Base-by-base conservation (phyloP, 2,329 filamentous ascomycete genomes). In the Aspergillus sergii region DNA sequence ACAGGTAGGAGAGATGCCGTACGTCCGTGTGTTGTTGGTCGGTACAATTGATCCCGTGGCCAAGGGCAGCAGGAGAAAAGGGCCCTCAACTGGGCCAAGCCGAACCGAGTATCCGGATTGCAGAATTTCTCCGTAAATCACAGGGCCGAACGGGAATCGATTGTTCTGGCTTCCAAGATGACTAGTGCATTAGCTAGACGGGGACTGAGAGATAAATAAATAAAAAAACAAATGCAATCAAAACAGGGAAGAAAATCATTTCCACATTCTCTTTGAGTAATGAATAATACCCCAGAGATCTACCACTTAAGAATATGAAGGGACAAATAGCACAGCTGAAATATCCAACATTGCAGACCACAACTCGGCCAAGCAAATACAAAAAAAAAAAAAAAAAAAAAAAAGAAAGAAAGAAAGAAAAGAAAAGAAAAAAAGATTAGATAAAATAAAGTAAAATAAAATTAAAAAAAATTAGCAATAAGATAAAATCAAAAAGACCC, bases 41-140 rank as follows among this genome's bases (percentile, higher is more conserved):
- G 64, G 60, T 45, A 59, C 54, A 65, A 61, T 63, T 64, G 62
- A 59, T 64, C 63, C 64, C 64, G 64, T 62, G 62, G 54, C 28
- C 36, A 43, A 54, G 28, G 39, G 39, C 19, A 41, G 19, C 16
- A 41, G 8, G 16, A 21, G 16, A 34, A 53, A 34, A 53, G 28
- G 28, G 50, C 30, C 28, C 21, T 48, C 26, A 39, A 23, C 21
- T 12, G 39, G 41, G 61, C 65, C 61, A 63, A 63, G 65, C 65
- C 65, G 65, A 63, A 61, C 65, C 65, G 65, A 64, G 41, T 64
- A 59, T 53, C 60, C 61, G 60, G 55, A 23, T 57, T 50, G 55
- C 45, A 60, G 64, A 68, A 68, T 68, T 68, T 69, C 64, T 69
- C 67, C 67, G 61, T 68, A 62, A 68, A 69, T 69, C 67, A 68